Percentiles rank a stretch among this genome's conserved stretches.
These are phyloP conservation scores for Geranium rotundifolium DNA, from an alignment of 345 rosid species.

Conservation along the genomic window DNA sequence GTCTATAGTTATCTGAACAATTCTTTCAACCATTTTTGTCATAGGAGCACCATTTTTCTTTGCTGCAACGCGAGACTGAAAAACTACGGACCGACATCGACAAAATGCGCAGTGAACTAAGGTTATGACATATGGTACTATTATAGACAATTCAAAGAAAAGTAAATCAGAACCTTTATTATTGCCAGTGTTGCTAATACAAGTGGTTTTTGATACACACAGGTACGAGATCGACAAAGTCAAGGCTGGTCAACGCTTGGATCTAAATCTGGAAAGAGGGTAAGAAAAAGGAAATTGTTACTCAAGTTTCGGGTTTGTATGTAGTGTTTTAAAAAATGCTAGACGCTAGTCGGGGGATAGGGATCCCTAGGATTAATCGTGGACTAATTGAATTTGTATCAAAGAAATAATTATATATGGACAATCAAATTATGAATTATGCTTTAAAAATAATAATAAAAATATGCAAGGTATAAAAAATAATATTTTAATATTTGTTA, in stretches of 20 bases:
- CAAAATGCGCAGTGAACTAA: conserved; percentile 79
- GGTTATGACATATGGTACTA: conserved; percentile 18
- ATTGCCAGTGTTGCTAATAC: neutral
- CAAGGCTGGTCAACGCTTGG: conserved; percentile 87
- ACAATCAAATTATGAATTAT: too few species aligned
- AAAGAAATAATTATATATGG: too few species aligned
- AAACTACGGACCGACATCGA: conserved; percentile 66
- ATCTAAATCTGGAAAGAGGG: conserved; percentile 97
- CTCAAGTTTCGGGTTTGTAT: too few species aligned
- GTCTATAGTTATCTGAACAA: neutral
- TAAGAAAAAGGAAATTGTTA: conserved; percentile 13
- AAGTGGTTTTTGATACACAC: conserved; percentile 11
- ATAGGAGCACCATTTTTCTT: conserved; percentile 78
- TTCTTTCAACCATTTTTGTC: neutral
- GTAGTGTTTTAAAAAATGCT: too few species aligned
- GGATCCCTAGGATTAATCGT: too few species aligned
- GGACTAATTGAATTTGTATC: too few species aligned
- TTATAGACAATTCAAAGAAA: neutral
- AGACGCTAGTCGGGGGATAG: too few species aligned
- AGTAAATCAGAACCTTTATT: neutral
- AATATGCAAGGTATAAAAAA: too few species aligned
- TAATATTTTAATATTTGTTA: too few species aligned
- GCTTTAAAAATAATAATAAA: too few species aligned
- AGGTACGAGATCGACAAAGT: conserved; percentile 92
- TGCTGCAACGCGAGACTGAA: conserved; percentile 82